These are phyloP conservation scores for Durusdinium trenchii DNA, from an alignment of 73 alveolate genomes.

Conservation along the genomic window DNA sequence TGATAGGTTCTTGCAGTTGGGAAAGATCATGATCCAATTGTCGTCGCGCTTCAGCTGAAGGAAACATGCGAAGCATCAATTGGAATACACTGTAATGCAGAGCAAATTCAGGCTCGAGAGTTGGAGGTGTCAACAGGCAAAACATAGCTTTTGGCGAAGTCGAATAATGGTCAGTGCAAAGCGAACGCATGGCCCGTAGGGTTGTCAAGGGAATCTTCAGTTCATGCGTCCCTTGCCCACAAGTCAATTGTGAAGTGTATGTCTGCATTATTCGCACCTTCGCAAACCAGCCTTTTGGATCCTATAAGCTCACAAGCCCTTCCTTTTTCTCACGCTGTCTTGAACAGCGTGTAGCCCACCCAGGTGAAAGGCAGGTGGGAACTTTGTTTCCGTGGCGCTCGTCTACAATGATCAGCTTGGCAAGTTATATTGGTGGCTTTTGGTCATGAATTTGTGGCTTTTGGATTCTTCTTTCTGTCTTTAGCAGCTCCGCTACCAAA, in stretches of 20 bases:
- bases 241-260: not conserved
- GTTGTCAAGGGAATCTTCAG: not conserved
- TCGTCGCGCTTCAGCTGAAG: not conserved
- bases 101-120: conserved; percentile 3
- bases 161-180: not conserved
- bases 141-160: not conserved
- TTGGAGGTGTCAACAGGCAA: not conserved
- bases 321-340: too few species aligned
- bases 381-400: too few species aligned
- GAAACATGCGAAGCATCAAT: not conserved
- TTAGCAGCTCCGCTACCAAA: too few species aligned
- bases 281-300: conserved; percentile 15
- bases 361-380: too few species aligned
- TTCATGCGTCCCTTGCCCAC: too few species aligned
- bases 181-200: not conserved
- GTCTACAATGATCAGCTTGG: too few species aligned
- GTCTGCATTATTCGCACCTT: not conserved
- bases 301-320: too few species aligned
- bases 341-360: too few species aligned
- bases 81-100: not conserved
- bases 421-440: too few species aligned
- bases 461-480: too few species aligned
- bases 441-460: too few species aligned
- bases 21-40: not conserved
- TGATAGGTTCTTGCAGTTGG: not conserved